Percentiles rank a stretch among this genome's conserved stretches.
phyloP scores from a whole-genome alignment of 2,329 filamentous ascomycete genomes.

The Verticillium longisporum region DNA sequence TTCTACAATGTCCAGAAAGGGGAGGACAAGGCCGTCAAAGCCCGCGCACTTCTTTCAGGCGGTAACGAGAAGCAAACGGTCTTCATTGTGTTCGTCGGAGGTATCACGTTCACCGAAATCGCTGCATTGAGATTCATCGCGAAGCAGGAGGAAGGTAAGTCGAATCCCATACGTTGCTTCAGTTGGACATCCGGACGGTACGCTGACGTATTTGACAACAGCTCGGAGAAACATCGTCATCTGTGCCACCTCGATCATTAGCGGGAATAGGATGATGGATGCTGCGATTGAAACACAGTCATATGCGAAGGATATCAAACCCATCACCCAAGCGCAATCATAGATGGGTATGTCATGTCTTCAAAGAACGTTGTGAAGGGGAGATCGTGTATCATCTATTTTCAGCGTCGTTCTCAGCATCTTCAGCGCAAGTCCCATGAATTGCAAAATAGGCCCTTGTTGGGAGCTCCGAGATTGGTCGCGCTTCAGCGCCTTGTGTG shows the following conservation, averaged over 20 bases:
- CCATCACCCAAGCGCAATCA: not conserved
- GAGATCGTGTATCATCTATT: not conserved
- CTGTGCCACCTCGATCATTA: conserved; percentile 86
- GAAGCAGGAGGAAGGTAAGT: conserved; percentile 66
- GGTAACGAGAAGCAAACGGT: conserved; percentile 73
- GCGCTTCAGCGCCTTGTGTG: not conserved
- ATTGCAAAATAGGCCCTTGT: not conserved
- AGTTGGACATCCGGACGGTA: not conserved
- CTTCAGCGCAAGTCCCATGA: not conserved
- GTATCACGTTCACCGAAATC: conserved; percentile 93
- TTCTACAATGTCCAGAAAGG: conserved; percentile 91
- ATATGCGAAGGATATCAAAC: conserved; percentile 39
- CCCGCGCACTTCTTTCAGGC: conserved; percentile 74
- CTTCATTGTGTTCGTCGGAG: conserved; percentile 96
- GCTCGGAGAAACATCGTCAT: conserved; percentile 79
- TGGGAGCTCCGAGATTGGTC: not conserved
- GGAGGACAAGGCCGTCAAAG: conserved; percentile 86
- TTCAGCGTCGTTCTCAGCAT: not conserved
- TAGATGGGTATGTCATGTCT: no score
- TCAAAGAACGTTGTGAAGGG: not conserved
- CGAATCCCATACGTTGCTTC: no score
- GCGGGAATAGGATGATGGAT: conserved; percentile 83
- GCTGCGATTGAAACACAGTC: conserved; percentile 68
- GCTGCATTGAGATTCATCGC: conserved; percentile 88
- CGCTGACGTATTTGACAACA: conserved; percentile 19